Base-by-base conservation (phyloP, 164 flowering plant genomes). In the Vitis riparia region DNA sequence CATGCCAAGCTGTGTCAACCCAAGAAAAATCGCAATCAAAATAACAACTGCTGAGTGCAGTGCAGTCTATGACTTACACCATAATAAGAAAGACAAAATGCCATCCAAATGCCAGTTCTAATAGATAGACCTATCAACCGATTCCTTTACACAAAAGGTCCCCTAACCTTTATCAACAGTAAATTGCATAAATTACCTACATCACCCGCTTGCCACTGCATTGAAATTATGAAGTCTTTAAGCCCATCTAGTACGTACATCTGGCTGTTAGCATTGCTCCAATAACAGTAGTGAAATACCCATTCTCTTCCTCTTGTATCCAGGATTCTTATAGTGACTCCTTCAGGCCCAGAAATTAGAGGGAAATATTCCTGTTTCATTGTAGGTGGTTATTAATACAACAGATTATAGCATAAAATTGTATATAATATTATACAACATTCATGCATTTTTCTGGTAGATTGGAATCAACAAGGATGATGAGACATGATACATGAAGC, bases 181-280 rank as follows among this genome's bases (percentile, higher is more conserved):
- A n/a, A 53, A 11, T 53, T 29, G 15, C 3, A 19, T 13, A 27
- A 44, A 37, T 62, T 73, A 79, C 82, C 79, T 68, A 32, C 70
- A 49, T 79, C 82, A 44, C 82, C 82, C 17, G 75, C 48, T 62
- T 70, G 49, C 77, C 75, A 68, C 15, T 68, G 29, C 71, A 51
- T 79, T 47, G 47, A 9, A 5, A 7, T 14, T 60, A 70, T 55
- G 64, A 55, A 73, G 17, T 68, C 73, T 61, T 66, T 68, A 29
- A 73, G 61, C 17, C 82, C 82, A 66, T 73, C 77, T 5, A 79
- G 63, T 3, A 73, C 73, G 68, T 79, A 76, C 57, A 65, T 68
- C 65, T 49, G 67, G 62, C 66, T 68, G 48, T 62, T 63, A 64
- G 44, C 3, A 65, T 67, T 67, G 19, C 16, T 16, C 77, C 79